Evolutionary conservation across 1,284 basidiomycete species (phyloP), one percentile per base, ranked within the genome.

Genomic region (Irpex sp.): DNA sequence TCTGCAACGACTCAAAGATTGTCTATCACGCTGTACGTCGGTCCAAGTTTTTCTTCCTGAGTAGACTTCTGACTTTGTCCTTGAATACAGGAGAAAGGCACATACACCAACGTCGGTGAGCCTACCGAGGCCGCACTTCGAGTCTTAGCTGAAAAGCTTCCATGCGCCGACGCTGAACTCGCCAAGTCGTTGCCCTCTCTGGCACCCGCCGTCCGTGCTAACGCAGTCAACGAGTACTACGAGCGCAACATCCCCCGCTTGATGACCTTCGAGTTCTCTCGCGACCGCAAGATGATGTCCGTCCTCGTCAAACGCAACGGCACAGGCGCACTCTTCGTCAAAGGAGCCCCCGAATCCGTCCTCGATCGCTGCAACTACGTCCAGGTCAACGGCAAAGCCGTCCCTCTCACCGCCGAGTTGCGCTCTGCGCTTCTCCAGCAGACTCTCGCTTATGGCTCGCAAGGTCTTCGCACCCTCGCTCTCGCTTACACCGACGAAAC

Each of bases 271-370:
- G 97, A 98, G 76, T 99, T 99, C 78, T 93, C 94, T 34, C 91
- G 97, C 40, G 97, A 99, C 77, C 92, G 97, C 75, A 99, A 98
- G 80, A 96, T 96, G 85, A 99, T 98, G 97, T 98, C 96, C 26
- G 95, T 97, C 47, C 86, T 98, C 57, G 70, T 77, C 5, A 69
- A 65, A 51, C 77, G 84, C 65, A 82, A 86, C 65, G 84, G 82
- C 8, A 76, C 76, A 4, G 87, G 88, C 44, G 82, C 88, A 17
- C 80, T 97, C 2, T 91, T 96, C 71, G 94, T 93, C 74, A 99
- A 99, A 77, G 97, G 97, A 56, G 97, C 97, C 0, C 97, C 96
- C 2, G 97, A 99, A 79, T 91, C 92, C 19, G 91, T 99, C 44
- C 80, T 99, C 64, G 94, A 96, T 59, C 89, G 94, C 55, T 97